Evolutionary conservation across 148 eudicot species (phyloP).

Genomic region (Rhododendron kiyosumense): DNA sequence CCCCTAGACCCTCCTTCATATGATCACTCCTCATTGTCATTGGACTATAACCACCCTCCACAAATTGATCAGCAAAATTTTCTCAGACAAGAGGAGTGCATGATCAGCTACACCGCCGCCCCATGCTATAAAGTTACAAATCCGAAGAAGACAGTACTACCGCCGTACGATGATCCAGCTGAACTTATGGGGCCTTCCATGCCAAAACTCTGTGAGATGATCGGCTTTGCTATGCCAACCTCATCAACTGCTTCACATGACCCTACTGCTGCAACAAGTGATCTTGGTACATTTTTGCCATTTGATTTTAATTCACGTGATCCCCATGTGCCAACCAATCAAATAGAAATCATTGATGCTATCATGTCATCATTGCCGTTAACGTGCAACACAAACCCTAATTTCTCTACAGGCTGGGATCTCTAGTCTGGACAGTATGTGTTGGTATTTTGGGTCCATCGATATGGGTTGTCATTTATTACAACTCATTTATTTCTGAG

Average conservation of each 20-base stretch:
- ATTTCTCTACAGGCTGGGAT: constrained; percentile 19
- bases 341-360: constrained; percentile 15
- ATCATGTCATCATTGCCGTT: constrained; percentile 14
- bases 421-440: neutral
- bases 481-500: too few species aligned
- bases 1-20: constrained; percentile 17
- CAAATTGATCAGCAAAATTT: constrained; percentile 3
- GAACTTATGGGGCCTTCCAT: neutral
- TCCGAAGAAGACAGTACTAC: neutral
- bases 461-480: too few species aligned
- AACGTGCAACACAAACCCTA: constrained; percentile 16
- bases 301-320: neutral
- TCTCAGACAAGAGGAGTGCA: constrained; percentile 13
- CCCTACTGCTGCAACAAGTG: neutral
- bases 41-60: neutral
- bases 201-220: constrained; percentile 20
- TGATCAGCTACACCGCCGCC: neutral
- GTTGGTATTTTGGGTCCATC: neutral
- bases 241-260: constrained; percentile 1
- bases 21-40: constrained; percentile 12
- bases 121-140: neutral
- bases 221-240: constrained; percentile 9
- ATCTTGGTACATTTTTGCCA: neutral
- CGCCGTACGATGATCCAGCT: constrained; percentile 4
- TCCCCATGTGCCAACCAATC: constrained; percentile 5